Percentiles rank a stretch among this genome's conserved stretches.
Conservation (phyloP, 768 basidiomycete genomes). For the Mycena capillaripes region DNA sequence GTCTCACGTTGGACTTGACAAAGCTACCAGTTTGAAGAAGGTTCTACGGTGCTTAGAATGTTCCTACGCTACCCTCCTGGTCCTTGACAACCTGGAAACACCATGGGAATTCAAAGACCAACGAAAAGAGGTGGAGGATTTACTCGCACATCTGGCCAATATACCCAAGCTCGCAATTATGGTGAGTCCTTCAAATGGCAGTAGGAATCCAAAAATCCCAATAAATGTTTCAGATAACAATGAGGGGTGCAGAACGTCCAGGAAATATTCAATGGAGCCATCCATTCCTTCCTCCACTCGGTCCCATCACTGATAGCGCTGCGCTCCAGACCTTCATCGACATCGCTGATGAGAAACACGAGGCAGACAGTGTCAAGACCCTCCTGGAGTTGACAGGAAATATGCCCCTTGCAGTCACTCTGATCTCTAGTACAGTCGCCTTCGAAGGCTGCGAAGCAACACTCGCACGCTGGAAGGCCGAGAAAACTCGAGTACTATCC, state of each 20-base stretch:
- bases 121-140: constrained; percentile 2
- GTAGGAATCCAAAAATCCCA: background rate
- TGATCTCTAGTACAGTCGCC: constrained; percentile 12
- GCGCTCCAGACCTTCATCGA: constrained; percentile 22
- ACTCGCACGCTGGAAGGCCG: background rate
- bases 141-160: constrained; percentile 11
- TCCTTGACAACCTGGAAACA: constrained; percentile 27
- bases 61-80: background rate
- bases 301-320: constrained; percentile 1
- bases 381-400: constrained; percentile 15
- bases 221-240: constrained; percentile 9
- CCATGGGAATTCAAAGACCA: constrained; percentile 10
- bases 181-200: background rate
- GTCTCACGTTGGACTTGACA: constrained; percentile 2
- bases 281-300: constrained; percentile 17
- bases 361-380: background rate
- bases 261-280: constrained; percentile 17
- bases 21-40: background rate
- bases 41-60: background rate
- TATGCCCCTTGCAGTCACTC: constrained; percentile 9
- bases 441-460: constrained; percentile 4
- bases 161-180: constrained; percentile 1
- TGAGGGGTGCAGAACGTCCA: constrained; percentile 25
- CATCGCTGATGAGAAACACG: background rate
- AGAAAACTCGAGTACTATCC: background rate